Evolutionary conservation across 768 basidiomycete genomes (phyloP).

Genomic region (Boletus rubroflammeus): DNA sequence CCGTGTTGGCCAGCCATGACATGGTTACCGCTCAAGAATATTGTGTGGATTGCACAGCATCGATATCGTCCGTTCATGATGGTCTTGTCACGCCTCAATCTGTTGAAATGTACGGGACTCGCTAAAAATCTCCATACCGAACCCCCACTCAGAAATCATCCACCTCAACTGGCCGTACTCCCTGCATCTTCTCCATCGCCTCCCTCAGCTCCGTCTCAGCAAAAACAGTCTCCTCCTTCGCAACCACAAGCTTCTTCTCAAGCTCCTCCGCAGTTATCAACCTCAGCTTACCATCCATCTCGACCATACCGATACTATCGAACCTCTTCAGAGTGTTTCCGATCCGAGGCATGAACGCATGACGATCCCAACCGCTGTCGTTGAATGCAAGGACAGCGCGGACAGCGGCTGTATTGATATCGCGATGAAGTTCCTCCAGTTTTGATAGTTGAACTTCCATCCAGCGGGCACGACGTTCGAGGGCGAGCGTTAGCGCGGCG

Average conservation of each 20-base stretch:
- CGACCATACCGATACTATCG: conserved; percentile 58
- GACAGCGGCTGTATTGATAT: conserved; percentile 86
- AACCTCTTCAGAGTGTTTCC: conserved; percentile 68
- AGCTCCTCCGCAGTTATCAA: conserved; percentile 68
- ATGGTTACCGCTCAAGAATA: conserved; percentile 7
- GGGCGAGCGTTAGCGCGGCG: conserved; percentile 73
- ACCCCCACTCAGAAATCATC: conserved; percentile 28
- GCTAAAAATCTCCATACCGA: not conserved
- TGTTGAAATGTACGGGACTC: not conserved
- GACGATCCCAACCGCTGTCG: conserved; percentile 79
- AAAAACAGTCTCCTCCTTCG: conserved; percentile 66
- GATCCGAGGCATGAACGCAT: conserved; percentile 63
- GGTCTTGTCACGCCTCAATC: not conserved
- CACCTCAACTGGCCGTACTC: conserved; percentile 45
- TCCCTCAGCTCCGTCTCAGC: conserved; percentile 74
- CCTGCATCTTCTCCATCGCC: conserved; percentile 66
- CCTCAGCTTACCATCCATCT: conserved; percentile 39
- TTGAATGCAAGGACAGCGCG: conserved; percentile 79
- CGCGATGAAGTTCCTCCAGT: conserved; percentile 83
- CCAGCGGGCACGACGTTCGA: conserved; percentile 88
- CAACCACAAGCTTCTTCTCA: conserved; percentile 67
- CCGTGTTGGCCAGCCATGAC: conserved; percentile 20
- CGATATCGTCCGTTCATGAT: too few relatives aligned
- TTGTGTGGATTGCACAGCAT: too few relatives aligned
- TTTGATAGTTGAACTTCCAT: conserved; percentile 91